Evolutionary conservation across 176 grass and related monocot genomes (phyloP), one percentile per base, ranked within the genome.

Genomic region (Cenchrus purpureus): DNA sequence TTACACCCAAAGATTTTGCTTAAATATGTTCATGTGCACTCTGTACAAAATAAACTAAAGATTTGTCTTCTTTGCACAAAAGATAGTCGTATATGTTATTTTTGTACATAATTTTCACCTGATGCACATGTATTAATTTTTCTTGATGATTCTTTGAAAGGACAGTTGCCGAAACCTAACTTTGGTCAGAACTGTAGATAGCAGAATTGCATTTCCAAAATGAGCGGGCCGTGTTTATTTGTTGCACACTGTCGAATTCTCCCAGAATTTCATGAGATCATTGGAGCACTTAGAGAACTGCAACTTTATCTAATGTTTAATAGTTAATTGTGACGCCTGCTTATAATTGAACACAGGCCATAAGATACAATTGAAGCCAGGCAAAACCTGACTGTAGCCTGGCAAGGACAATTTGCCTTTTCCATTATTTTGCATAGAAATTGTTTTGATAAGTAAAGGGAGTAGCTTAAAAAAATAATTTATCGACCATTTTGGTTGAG

Each of bases 401-500:
- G 63, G 12, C 68, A 20, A 74, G 53, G 9, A 20, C 10, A 7
- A 77, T 65, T 84, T 72, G 5, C 8, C 71, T 65, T 63, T 67
- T 82, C 8, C 63, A 43, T 67, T 22, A 25, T 34, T 69, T 74
- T 59, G 49, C 69, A 48, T 88, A 19, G 31, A 29, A 74, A 28
- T 66, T 52, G 10, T 78, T 42, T 37, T 20, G 6, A 75, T 28
- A 82, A 76, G 19, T 60, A 77, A 79, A 80, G 11, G 58, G 44
- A 65, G 25, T 79, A 84, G 12, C 17, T 73, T 45, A 34, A 12
- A 66, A 50, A 74, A 78, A 67, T 73, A 66, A 63, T 53, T 53
- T 76, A 29, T 70, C 43, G 11, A 32, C 51, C 78, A 61, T 73
- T 79, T 90, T 68, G 6, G 77, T 77, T 45, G 28, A 67, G 49